Base-by-base conservation (phyloP, 371 early-diverging fungal genomes). In the Syncephalastrum monosporum region DNA sequence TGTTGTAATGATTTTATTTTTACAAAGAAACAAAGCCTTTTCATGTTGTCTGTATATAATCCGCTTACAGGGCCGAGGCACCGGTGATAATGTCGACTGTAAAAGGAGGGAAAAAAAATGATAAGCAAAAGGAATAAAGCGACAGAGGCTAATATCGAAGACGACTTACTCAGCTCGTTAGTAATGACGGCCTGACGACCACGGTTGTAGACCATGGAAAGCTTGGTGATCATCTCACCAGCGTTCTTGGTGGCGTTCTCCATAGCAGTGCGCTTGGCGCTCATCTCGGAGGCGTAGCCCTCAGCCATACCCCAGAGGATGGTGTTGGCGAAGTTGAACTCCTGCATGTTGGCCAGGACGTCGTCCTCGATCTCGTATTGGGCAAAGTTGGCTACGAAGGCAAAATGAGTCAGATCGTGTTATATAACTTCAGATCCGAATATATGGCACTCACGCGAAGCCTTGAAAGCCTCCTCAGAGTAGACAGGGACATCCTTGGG, bases 191-290 rank as follows among this genome's bases (percentile, higher is more conserved):
- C 95, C 77, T 97, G 97, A 79, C 97, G 93, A 81, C 91, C 88
- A 69, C 96, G 91, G 86, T 97, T 96, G 85, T 87, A 97, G 55
- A 85, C 85, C 72, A 97, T 79, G 49, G 91, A 91, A 55, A 84
- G 69, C 72, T 81, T 82, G 50, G 63, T 56, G 52, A 90, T 88
- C 87, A 91, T 89, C 50, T 91, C 90, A 73, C 91, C 94, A 59
- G 98, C 99, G 82, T 98, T 98, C 90, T 96, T 95, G 77, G 97
- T 97, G 53, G 98, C 98, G 81, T 98, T 98, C 87, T 98, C 99
- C 99, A 97, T 98, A 74, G 99, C 97, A 67, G 92, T 87, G 67
- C 97, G 91, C 89, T 92, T 94, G 69, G 99, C 93, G 47, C 93
- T 87, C 91, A 97, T 92, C 79, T 98, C 99, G 50, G 95, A 82